Evolutionary conservation across 1,139 yeast genomes (phyloP), one percentile per base, ranked within the genome.

Genomic region (Yamadazyma siamensis): DNA sequence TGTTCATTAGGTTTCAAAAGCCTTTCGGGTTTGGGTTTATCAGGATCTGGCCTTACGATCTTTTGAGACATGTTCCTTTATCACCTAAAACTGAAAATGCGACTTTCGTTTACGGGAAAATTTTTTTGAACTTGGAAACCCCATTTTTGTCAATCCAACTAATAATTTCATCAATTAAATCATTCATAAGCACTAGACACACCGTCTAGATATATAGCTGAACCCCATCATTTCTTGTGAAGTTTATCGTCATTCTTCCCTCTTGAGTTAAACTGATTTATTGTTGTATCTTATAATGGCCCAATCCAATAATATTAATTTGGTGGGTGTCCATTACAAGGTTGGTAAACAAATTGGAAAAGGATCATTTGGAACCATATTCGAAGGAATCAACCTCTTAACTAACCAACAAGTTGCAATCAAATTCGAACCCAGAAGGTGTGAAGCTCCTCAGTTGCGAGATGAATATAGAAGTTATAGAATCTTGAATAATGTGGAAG

Each of bases 271-370:
- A n/a, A n/a, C n/a, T n/a, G n/a, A n/a, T n/a, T n/a, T n/a, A n/a
- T n/a, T n/a, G n/a, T n/a, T n/a, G n/a, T n/a, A n/a, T n/a, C n/a
- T n/a, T n/a, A n/a, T n/a, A n/a, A 33, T 38, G 39, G 40, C 36
- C 7, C 43, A 37, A 35, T 34, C 46, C 3, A 40, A 38, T 21
- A 34, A 39, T 20, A 36, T 53, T 15, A 65, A 64, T 40, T 61
- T 73, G 26, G 78, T 75, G 21, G 81, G 80, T 15, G 70, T 74
- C 19, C 97, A 91, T 66, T 91, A 87, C 65, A 88, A 91, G 44
- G 88, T 91, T 38, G 98, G 96, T 28, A 88, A 88, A 56, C 91
- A 91, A 64, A 91, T 91, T 38, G 98, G 98, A 23, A 97, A 91
- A 60, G 98, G 98, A 13, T 89, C 97, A 2, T 91, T 91, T 65